Percentiles rank a stretch among this genome's conserved stretches.
Evolutionary conservation across 2,329 filamentous ascomycete genomes (phyloP).

Genomic region (Colletotrichum spaethianum): DNA sequence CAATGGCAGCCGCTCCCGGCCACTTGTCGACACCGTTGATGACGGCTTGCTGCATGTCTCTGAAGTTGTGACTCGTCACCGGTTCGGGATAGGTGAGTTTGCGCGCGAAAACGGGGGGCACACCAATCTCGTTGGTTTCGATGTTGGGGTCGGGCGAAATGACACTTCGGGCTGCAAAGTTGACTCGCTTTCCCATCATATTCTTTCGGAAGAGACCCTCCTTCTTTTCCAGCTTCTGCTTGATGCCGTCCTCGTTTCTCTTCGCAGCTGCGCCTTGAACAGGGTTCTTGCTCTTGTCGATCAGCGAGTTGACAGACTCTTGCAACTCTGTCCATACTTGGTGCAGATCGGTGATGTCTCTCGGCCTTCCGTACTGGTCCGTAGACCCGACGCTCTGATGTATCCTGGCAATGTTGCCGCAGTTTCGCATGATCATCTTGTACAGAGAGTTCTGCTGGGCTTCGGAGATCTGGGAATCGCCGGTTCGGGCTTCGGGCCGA

Average conservation of each 20-base stretch:
- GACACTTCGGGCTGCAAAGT: constrained; percentile 96
- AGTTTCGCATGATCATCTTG: constrained; percentile 84
- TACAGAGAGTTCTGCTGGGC: constrained; percentile 91
- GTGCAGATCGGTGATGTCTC: constrained; percentile 83
- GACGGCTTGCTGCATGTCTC: constrained; percentile 94
- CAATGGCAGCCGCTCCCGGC: constrained; percentile 94
- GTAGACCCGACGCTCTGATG: constrained; percentile 60
- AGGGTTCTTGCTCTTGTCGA: constrained; percentile 90
- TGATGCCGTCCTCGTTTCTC: constrained; percentile 92
- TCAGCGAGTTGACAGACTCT: constrained; percentile 91
- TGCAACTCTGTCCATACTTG: constrained; percentile 88
- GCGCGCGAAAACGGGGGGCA: constrained; percentile 96
- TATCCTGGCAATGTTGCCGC: constrained; percentile 81
- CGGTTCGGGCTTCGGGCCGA: constrained; percentile 87
- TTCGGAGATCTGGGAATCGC: constrained; percentile 86
- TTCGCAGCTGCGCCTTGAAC: constrained; percentile 83
- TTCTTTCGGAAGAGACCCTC: constrained; percentile 98
- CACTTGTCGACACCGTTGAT: constrained; percentile 95
- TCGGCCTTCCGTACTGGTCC: constrained; percentile 61
- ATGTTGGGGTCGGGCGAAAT: constrained; percentile 99
- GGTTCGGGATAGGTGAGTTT: constrained; percentile 98
- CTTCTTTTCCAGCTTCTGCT: constrained; percentile 98
- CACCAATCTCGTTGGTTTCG: constrained; percentile 98
- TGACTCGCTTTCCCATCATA: constrained; percentile 99
- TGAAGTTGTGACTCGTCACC: constrained; percentile 97